Evolutionary conservation across 2,329 filamentous ascomycete species (phyloP).

Genomic region (Aureobasidium sp.): DNA sequence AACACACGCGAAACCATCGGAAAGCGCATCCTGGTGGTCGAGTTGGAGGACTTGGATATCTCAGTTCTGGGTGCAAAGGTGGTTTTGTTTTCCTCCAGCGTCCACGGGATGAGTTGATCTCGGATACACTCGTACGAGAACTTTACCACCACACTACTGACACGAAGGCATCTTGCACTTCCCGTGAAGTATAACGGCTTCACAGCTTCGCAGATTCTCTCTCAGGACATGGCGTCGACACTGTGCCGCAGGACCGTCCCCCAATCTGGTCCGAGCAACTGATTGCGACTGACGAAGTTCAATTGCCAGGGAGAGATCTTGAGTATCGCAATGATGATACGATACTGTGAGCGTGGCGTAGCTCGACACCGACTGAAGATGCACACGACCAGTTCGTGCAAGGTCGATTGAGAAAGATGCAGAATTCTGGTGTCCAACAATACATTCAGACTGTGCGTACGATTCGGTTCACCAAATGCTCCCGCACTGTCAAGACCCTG

Average conservation of each 20-base stretch:
- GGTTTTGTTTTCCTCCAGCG: background rate
- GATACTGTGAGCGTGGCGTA: no score
- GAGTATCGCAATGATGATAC: no score
- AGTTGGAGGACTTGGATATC: background rate
- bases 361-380: no score
- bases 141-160: background rate
- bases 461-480: background rate
- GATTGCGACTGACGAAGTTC: no score
- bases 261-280: background rate
- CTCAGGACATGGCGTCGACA: background rate
- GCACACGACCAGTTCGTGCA: no score
- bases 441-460: no score
- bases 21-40: background rate
- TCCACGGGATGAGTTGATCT: background rate
- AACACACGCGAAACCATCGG: background rate
- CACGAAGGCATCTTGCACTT: background rate
- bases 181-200: slow-evolving; percentile 1
- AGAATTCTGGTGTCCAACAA: no score
- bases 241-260: background rate
- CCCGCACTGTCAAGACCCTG: no score
- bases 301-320: no score
- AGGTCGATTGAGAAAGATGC: background rate
- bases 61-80: background rate
- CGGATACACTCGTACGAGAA: background rate
- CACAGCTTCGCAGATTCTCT: slow-evolving; percentile 7